A percentile compares a stretch with the other conserved stretches of the same genome.
These are phyloP conservation scores for Bryum argenteum DNA, from an alignment of 225 moss, liverwort and hornwort species.

Conservation along the genomic window DNA sequence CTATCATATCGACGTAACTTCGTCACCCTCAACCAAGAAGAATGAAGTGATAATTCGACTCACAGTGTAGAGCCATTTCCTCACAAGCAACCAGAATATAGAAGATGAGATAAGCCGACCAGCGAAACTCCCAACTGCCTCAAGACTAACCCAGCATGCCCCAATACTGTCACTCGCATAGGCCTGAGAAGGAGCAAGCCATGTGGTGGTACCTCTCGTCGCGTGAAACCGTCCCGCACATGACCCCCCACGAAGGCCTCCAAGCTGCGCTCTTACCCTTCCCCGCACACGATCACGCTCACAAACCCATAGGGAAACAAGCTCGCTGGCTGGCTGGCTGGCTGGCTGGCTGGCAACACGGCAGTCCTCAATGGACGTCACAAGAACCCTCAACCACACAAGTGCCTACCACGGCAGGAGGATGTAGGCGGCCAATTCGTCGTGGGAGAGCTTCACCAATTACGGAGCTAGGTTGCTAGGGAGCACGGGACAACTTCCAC, in stretches of 20 bases:
- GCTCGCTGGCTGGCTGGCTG: too few relatives aligned
- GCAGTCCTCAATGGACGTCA: neutral
- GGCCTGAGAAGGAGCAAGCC: neutral
- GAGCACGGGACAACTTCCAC: neutral
- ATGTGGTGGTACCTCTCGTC: slow-evolving; percentile 17
- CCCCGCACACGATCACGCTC: slow-evolving; percentile 1
- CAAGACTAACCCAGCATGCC: neutral
- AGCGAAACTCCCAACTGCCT: neutral
- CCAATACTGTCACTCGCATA: neutral
- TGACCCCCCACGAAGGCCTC: neutral
- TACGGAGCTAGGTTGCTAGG: neutral
- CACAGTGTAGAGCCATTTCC: too few relatives aligned
- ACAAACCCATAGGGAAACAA: slow-evolving; percentile 5
- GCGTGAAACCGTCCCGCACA: slow-evolving; percentile 3
- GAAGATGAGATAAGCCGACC: too few relatives aligned
- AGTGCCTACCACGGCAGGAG: neutral
- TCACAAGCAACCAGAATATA: too few relatives aligned
- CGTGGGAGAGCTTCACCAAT: neutral
- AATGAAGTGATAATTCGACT: too few relatives aligned
- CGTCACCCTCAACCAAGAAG: neutral
- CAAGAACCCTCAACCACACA: neutral
- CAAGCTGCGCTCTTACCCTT: neutral
- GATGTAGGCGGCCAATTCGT: neutral
- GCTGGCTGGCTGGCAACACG: neutral
- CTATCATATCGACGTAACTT: neutral